These are phyloP conservation scores for Magnaporthiopsis poae DNA, from an alignment of 2,329 filamentous ascomycete genomes.

Conservation along the genomic window DNA sequence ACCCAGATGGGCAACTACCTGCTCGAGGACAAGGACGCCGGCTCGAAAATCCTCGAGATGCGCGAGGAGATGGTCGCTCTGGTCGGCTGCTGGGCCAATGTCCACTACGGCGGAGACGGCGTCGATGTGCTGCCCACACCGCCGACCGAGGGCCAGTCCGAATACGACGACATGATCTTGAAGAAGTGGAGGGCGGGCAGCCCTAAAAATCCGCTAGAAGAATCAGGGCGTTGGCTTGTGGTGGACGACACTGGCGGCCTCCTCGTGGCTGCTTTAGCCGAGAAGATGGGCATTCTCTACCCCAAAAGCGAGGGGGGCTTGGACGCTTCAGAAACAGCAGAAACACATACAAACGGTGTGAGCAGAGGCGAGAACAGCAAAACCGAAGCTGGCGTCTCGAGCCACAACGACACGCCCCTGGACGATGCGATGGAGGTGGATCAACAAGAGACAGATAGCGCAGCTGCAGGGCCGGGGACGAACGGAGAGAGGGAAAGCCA, in stretches of 20 bases:
- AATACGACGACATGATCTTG: constrained; percentile 1
- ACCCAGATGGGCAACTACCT: constrained; percentile 66
- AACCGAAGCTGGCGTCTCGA: not conserved
- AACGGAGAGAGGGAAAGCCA: too few species aligned
- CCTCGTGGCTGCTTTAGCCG: constrained; percentile 72
- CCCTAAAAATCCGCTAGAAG: constrained; percentile 4
- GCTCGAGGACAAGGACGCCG: constrained; percentile 67
- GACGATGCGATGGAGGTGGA: constrained; percentile 6
- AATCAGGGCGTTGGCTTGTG: constrained; percentile 57
- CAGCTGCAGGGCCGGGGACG: not conserved
- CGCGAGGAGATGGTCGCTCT: constrained; percentile 74
- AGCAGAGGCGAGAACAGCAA: not conserved
- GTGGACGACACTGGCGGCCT: constrained; percentile 82
- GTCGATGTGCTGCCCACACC: not conserved
- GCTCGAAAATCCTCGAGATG: constrained; percentile 68
- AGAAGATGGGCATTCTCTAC: constrained; percentile 76
- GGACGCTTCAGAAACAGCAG: constrained; percentile 6
- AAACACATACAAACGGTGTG: not conserved
- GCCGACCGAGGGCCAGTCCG: not conserved
- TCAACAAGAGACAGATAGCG: not conserved
- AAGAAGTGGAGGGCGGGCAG: constrained; percentile 1
- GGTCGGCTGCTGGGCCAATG: constrained; percentile 80
- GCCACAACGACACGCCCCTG: not conserved
- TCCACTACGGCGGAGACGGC: constrained; percentile 55
- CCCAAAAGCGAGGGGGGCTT: constrained; percentile 22